Percentiles rank a stretch among this genome's conserved stretches.
Evolutionary conservation across 495 filamentous ascomycete genomes (phyloP).

Genomic region (Lentithecium fluviatile): DNA sequence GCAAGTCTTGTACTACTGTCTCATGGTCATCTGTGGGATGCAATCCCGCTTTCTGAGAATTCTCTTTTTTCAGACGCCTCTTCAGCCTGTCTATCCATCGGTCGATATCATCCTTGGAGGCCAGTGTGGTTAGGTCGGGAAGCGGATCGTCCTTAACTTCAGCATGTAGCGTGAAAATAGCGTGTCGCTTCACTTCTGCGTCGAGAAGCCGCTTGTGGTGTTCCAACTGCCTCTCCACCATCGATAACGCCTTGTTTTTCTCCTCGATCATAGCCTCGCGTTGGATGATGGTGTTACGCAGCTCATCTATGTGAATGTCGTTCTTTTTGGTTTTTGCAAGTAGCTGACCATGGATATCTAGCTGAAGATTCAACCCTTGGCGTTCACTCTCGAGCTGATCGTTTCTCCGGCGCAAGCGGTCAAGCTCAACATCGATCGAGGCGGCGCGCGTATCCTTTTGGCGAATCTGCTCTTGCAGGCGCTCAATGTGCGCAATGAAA

Average conservation of each 20-base stretch:
- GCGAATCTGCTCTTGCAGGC: conserved; percentile 31
- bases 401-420: conserved; percentile 1
- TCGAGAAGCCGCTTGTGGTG: conserved; percentile 30
- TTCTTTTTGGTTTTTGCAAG: conserved; percentile 18
- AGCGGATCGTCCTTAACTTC: conserved; percentile 12
- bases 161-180: conserved; percentile 9
- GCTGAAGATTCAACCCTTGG: conserved; percentile 10
- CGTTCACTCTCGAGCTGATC: conserved; percentile 12
- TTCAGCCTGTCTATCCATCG: conserved; percentile 32
- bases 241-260: conserved; percentile 26
- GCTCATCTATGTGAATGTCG: conserved; percentile 28
- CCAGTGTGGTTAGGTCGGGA: conserved; percentile 24
- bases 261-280: conserved; percentile 26
- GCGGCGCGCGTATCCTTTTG: conserved; percentile 19
- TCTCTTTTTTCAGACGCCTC: conserved; percentile 26
- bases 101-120: conserved; percentile 34
- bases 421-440: conserved; percentile 15
- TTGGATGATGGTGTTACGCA: conserved; percentile 22
- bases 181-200: conserved; percentile 26
- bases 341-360: conserved; percentile 24
- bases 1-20: conserved; percentile 11
- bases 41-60: not conserved
- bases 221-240: conserved; percentile 28
- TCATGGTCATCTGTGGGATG: not conserved
- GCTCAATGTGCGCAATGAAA: conserved; percentile 33